Evolutionary conservation across 495 filamentous ascomycete genomes (phyloP).

Genomic region (Aspergillus affinis): DNA sequence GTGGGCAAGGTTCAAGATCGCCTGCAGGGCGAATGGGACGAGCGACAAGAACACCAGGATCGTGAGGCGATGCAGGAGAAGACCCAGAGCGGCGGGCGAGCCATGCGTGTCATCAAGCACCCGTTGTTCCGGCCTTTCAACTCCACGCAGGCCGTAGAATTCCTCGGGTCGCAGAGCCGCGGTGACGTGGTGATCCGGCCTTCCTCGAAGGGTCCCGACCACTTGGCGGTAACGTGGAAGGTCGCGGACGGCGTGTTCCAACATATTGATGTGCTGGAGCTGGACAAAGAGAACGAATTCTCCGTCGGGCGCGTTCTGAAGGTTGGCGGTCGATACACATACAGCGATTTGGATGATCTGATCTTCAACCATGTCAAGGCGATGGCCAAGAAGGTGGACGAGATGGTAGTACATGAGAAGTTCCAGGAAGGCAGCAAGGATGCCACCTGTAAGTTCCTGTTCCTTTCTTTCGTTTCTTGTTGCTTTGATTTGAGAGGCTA

Average conservation of each 20-base stretch:
- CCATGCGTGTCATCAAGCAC: constrained; percentile 93
- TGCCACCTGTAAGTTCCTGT: constrained; percentile 71
- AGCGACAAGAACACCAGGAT: constrained; percentile 73
- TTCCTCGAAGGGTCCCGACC: constrained; percentile 89
- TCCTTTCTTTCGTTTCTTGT: constrained; percentile 9
- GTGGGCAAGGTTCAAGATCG: constrained; percentile 65
- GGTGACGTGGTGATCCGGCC: constrained; percentile 95
- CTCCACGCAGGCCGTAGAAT: constrained; percentile 89
- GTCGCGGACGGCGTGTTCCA: constrained; percentile 93
- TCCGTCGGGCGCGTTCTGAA: constrained; percentile 81
- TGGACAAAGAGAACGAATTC: constrained; percentile 96
- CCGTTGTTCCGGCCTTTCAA: constrained; percentile 94
- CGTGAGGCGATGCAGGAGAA: constrained; percentile 74
- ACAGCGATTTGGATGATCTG: constrained; percentile 94
- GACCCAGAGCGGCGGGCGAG: constrained; percentile 76
- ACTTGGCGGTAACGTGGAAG: constrained; percentile 97
- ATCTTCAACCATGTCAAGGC: constrained; percentile 96
- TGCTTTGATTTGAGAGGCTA: constrained; percentile 22
- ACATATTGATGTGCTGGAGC: constrained; percentile 94
- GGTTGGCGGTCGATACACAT: constrained; percentile 82
- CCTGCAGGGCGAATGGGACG: constrained; percentile 81
- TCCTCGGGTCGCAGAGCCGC: constrained; percentile 74
- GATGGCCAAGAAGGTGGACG: constrained; percentile 96
- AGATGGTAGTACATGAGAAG: constrained; percentile 90
- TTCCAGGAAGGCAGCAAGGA: constrained; percentile 76